Evolutionary conservation across 176 grass and related monocot genomes (phyloP).

Genomic region (Triticum turgidum): DNA sequence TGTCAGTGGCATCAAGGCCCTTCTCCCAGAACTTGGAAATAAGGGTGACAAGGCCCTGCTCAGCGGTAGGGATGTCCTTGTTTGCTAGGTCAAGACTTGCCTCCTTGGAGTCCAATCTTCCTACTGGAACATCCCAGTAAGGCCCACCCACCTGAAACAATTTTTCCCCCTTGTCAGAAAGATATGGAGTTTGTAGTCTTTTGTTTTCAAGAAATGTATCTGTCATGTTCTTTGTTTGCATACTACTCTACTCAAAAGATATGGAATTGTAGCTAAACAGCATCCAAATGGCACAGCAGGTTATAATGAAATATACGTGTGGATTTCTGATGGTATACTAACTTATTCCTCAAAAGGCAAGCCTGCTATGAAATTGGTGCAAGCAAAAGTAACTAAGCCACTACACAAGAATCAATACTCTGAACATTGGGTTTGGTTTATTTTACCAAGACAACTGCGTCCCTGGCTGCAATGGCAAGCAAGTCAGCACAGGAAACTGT

Average conservation of each 20-base stretch:
- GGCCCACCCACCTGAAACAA: conserved; percentile 74
- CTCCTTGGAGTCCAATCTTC: conserved; percentile 82
- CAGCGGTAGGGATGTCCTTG: conserved; percentile 76
- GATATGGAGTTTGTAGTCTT: not conserved
- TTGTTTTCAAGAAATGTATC: not conserved
- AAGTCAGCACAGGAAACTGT: conserved; percentile 89
- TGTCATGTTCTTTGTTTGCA: not conserved
- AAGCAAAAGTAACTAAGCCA: not conserved
- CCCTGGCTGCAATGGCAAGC: conserved; percentile 88
- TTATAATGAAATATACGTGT: not conserved
- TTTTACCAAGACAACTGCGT: conserved; percentile 69
- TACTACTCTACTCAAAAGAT: not conserved
- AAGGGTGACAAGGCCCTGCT: conserved; percentile 73
- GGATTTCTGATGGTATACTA: not conserved
- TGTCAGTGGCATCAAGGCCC: conserved; percentile 86
- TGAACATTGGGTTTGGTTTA: not conserved
- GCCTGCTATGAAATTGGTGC: not conserved
- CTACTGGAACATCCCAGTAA: conserved; percentile 96
- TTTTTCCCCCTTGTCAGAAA: not conserved
- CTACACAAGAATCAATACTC: not conserved
- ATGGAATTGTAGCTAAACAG: not conserved
- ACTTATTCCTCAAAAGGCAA: not conserved
- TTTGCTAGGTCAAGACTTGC: conserved; percentile 83
- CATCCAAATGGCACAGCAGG: not conserved
- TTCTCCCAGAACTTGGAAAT: conserved; percentile 94